These are phyloP conservation scores for Acacia melanoxylon DNA, from an alignment of 306 rosid species.

Conservation along the genomic window DNA sequence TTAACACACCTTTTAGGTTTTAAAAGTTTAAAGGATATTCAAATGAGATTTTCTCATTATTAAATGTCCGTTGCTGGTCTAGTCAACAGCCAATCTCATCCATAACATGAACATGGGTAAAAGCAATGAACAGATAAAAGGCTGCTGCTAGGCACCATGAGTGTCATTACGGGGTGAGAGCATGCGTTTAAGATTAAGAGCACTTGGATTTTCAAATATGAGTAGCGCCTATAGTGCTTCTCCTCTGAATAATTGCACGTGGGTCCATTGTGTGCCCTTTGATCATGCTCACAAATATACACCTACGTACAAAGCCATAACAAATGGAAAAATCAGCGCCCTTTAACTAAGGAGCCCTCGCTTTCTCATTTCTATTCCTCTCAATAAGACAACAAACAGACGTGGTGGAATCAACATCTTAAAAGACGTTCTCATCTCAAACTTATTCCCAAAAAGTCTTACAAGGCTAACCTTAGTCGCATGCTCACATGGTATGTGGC, in stretches of 20 bases:
- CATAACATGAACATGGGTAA: background rate
- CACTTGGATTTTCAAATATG: constrained; percentile 6
- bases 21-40: too few species aligned
- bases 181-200: background rate
- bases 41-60: too few species aligned
- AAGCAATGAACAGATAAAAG: too few species aligned
- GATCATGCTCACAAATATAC: background rate
- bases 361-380: constrained; percentile 22
- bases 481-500: constrained; percentile 33
- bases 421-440: constrained; percentile 30
- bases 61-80: background rate
- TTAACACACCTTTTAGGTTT: too few species aligned
- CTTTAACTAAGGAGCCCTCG: constrained; percentile 25
- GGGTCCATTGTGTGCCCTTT: constrained; percentile 27
- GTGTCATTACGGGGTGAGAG: background rate
- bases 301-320: background rate
- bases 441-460: constrained; percentile 13
- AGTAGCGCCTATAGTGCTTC: background rate
- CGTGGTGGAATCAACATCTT: constrained; percentile 9
- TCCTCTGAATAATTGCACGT: constrained; percentile 32
- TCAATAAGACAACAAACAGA: background rate
- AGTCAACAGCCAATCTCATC: background rate
- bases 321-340: constrained; percentile 26
- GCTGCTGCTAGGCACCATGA: background rate
- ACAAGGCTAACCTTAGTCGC: constrained; percentile 15